Percentiles rank a stretch among this genome's conserved stretches.
Evolutionary conservation across 768 basidiomycete species (phyloP).

Genomic region (Leccinellum albellum): DNA sequence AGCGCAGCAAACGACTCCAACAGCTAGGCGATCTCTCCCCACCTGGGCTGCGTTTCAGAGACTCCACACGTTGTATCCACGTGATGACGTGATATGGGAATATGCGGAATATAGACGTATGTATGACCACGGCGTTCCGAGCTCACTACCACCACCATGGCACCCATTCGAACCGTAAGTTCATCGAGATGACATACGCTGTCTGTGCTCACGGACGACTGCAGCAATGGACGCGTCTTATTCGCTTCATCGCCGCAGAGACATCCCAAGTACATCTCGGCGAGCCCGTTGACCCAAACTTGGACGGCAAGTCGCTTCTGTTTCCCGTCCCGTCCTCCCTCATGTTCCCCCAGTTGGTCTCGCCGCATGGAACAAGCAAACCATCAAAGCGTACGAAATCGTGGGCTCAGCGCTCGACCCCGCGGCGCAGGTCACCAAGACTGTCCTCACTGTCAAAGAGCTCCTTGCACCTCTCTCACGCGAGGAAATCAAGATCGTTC

Average conservation of each 20-base stretch:
- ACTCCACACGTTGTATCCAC: slow-evolving; percentile 12
- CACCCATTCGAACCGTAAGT: slow-evolving; percentile 56
- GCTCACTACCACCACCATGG: slow-evolving; percentile 37
- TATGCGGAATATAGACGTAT: no score
- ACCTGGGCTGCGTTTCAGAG: no score
- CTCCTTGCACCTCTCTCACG: slow-evolving; percentile 67
- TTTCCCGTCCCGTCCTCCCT: background rate
- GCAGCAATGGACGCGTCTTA: slow-evolving; percentile 66
- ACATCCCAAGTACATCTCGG: slow-evolving; percentile 73
- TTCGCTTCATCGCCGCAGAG: slow-evolving; percentile 77
- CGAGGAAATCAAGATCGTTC: slow-evolving; percentile 63
- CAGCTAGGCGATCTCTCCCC: no score
- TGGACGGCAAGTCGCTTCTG: slow-evolving; percentile 50
- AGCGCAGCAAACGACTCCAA: no score
- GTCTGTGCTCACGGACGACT: background rate
- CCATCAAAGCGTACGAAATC: slow-evolving; percentile 70
- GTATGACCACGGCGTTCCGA: slow-evolving; percentile 2
- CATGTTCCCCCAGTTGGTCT: slow-evolving; percentile 50
- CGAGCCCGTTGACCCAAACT: slow-evolving; percentile 61
- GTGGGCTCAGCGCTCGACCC: slow-evolving; percentile 66
- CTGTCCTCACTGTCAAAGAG: slow-evolving; percentile 63
- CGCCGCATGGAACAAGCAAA: slow-evolving; percentile 46
- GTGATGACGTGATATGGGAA: slow-evolving; percentile 27
- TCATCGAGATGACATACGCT: background rate
- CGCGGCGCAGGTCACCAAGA: slow-evolving; percentile 57